These are phyloP conservation scores for Scleroderma citrinum DNA, from an alignment of 768 basidiomycete species.

Conservation along the genomic window DNA sequence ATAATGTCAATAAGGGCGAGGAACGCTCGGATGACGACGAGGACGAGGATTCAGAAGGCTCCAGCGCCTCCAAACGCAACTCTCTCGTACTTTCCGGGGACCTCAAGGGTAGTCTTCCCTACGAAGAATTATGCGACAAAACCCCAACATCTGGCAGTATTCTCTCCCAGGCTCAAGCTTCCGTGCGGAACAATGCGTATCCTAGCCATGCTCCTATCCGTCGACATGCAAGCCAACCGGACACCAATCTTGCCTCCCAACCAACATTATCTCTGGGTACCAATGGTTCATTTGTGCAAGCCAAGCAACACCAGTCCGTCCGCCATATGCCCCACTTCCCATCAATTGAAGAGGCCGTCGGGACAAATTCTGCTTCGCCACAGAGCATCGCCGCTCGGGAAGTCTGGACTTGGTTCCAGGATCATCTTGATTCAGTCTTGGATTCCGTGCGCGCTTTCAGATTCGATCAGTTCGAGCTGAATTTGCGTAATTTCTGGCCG, in stretches of 20 bases:
- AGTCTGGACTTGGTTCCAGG: conserved; percentile 90
- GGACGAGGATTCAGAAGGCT: conserved; percentile 79
- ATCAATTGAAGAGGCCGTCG: conserved; percentile 79
- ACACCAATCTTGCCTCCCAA: conserved; percentile 46
- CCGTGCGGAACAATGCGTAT: conserved; percentile 50
- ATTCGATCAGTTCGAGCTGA: conserved; percentile 87
- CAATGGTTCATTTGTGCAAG: conserved; percentile 40
- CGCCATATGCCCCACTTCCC: conserved; percentile 79
- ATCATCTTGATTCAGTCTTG: conserved; percentile 78
- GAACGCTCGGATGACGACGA: conserved; percentile 81
- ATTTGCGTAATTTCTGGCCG: conserved; percentile 82
- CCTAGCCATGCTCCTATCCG: conserved; percentile 73
- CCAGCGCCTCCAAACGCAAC: conserved; percentile 70
- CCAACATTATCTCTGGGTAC: conserved; percentile 53
- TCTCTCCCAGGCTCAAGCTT: conserved; percentile 69
- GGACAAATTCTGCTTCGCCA: conserved; percentile 64
- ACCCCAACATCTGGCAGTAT: conserved; percentile 78
- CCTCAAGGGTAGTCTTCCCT: conserved; percentile 48
- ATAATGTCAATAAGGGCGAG: conserved; percentile 51
- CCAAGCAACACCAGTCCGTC: conserved; percentile 56
- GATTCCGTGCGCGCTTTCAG: conserved; percentile 73
- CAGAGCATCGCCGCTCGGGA: conserved; percentile 77
- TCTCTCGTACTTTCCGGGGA: conserved; percentile 64
- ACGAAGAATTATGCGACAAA: conserved; percentile 73
- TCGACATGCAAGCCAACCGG: conserved; percentile 56